Evolutionary conservation across 495 filamentous ascomycete species (phyloP), one percentile per base, ranked within the genome.

Genomic region (Aspergillus haitiensis): DNA sequence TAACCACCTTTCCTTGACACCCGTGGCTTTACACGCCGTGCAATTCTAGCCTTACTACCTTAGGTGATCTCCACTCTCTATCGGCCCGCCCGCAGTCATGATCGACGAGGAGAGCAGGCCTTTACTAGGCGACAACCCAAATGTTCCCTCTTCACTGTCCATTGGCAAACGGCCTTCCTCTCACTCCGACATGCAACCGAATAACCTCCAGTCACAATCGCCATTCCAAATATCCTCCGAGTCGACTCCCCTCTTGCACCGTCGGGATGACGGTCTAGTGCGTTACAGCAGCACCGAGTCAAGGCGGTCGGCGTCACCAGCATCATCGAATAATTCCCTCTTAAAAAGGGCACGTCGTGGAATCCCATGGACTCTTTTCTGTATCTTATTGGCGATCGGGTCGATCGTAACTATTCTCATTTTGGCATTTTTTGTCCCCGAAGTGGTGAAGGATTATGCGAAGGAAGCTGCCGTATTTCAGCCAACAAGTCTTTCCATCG

Each of bases 391-490:
- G 5, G 12, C 82, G 9, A 64, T 91, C 21, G 80, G 75, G 5
- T 67, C 72, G 1, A 64, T 84, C n/a, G 56, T 87, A 39, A 60
- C 63, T 0, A 80, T 84, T 48, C 63, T 88, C 39, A 74, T 81
- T 31, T 83, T 81, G 68, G 92, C 85, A 1, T 95, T 97, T 76
- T 81, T 94, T 51, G 85, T 87, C 3, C 93, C 94, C 3, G 85
- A 85, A 31, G 82, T 87, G 6, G 83, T 93, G 16, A 86, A 95
- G 70, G 83, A 89, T 68, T 98, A 98, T 72, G 90, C 87, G 7
- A 85, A 90, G 68, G 79, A 94, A 70, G 92, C 94, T 5, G 78
- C 86, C 18, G 83, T 92, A 5, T 83, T 98, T 63, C 83, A 92
- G 61, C 87, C 94, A 0, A 90, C 86, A 3, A 85, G 85, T 66